phyloP scores from a whole-genome alignment of 2,329 filamentous ascomycete species.

The Aspergillus cejpii region DNA sequence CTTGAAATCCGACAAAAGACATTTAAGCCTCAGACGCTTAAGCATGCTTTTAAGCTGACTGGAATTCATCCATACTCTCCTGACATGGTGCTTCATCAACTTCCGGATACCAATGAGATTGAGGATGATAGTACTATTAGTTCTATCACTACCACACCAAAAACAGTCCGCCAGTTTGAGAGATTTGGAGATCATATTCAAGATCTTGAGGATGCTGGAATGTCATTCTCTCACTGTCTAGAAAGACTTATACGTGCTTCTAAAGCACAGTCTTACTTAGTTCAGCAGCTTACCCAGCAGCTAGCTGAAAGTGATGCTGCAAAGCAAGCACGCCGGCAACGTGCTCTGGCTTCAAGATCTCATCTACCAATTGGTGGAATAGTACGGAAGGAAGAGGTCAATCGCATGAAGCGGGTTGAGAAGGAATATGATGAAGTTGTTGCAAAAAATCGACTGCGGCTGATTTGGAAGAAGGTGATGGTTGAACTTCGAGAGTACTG shows the following conservation, averaged over 20 bases:
- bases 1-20: not conserved
- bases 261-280: not conserved
- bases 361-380: not conserved
- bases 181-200: not conserved
- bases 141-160: not conserved
- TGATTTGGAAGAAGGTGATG: not conserved
- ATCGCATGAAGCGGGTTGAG: not conserved
- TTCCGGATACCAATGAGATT: not conserved
- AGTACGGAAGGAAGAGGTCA: not conserved
- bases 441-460: not conserved
- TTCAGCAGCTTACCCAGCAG: not conserved
- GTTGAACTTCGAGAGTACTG: not conserved
- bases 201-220: not conserved
- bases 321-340: not conserved
- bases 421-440: not conserved
- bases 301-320: not conserved
- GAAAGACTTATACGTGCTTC: not conserved
- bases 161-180: not conserved
- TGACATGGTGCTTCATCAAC: not conserved
- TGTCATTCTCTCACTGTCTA: not conserved
- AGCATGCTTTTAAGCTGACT: not conserved
- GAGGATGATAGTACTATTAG: rapidly evolving
- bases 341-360: not conserved
- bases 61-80: not conserved
- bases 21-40: not conserved